Evolutionary conservation across 192 early-diverging fungal genomes (phyloP).

Genomic region (Spinellus fusiger): DNA sequence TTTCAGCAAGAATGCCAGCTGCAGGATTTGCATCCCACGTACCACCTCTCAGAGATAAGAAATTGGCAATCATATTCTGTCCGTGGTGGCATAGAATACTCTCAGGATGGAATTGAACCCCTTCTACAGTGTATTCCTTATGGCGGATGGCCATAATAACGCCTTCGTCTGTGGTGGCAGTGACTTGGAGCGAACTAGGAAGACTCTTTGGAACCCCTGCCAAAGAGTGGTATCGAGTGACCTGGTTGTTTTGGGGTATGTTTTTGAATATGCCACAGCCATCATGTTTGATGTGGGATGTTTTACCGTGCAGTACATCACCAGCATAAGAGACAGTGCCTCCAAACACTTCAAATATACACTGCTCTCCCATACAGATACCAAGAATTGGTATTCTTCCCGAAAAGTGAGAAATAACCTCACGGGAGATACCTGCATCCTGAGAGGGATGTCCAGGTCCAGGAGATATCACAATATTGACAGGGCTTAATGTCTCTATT

Average conservation of each 20-base stretch:
- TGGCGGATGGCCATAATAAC: slow-evolving; percentile 96
- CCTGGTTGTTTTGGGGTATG: slow-evolving; percentile 78
- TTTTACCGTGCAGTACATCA: slow-evolving; percentile 98
- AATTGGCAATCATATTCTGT: slow-evolving; percentile 82
- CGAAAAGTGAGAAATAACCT: slow-evolving; percentile 78
- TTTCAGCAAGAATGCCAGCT: slow-evolving; percentile 31
- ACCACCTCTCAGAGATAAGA: slow-evolving; percentile 81
- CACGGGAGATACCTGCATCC: slow-evolving; percentile 87
- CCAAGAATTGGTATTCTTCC: slow-evolving; percentile 96
- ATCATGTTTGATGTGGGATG: slow-evolving; percentile 85
- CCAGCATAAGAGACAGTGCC: slow-evolving; percentile 90
- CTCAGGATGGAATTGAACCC: slow-evolving; percentile 98
- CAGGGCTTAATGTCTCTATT: slow-evolving; percentile 73
- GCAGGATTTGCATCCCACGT: slow-evolving; percentile 71
- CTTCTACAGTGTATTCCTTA: slow-evolving; percentile 82
- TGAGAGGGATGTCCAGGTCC: slow-evolving; percentile 91
- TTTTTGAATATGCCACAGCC: slow-evolving; percentile 80
- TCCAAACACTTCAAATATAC: slow-evolving; percentile 95
- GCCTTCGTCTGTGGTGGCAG: slow-evolving; percentile 74
- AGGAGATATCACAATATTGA: slow-evolving; percentile 95
- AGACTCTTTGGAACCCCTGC: slow-evolving; percentile 79
- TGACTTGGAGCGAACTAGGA: slow-evolving; percentile 80
- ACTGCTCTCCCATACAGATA: slow-evolving; percentile 96
- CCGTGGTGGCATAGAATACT: slow-evolving; percentile 94
- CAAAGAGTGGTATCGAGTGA: slow-evolving; percentile 96